phyloP scores from a whole-genome alignment of 2,329 filamentous ascomycete species.

The Ascosphaera aggregata region DNA sequence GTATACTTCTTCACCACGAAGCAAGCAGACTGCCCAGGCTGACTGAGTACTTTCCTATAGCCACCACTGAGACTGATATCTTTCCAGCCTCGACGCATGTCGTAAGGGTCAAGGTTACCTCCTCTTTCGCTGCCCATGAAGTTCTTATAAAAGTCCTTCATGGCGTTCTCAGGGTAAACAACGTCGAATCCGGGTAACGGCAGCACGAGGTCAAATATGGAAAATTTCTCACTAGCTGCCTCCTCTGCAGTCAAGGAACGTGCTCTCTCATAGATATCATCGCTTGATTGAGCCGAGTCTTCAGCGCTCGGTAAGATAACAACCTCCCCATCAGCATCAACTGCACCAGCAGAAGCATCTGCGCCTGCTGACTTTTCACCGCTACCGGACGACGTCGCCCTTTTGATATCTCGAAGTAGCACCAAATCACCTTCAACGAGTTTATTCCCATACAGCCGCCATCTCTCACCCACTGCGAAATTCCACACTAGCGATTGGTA shows the following conservation, averaged over 20 bases:
- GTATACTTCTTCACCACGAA: slow-evolving; percentile 48
- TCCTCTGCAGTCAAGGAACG: slow-evolving; percentile 57
- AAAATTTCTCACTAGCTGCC: slow-evolving; percentile 48
- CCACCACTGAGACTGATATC: slow-evolving; percentile 75
- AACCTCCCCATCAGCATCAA: slow-evolving; percentile 40
- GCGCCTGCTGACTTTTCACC: slow-evolving; percentile 12
- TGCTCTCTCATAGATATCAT: slow-evolving; percentile 42
- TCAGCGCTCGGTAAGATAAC: slow-evolving; percentile 36
- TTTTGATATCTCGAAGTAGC: slow-evolving; percentile 34
- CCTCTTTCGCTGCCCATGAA: slow-evolving; percentile 70
- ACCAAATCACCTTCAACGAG: slow-evolving; percentile 76
- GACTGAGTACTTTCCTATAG: slow-evolving; percentile 65
- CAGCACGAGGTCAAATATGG: slow-evolving; percentile 71
- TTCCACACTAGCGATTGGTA: slow-evolving; percentile 97
- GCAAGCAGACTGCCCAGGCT: slow-evolving; percentile 37
- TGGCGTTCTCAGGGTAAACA: slow-evolving; percentile 59
- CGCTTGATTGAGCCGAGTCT: slow-evolving; percentile 29
- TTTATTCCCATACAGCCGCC: slow-evolving; percentile 45
- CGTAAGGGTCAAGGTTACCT: slow-evolving; percentile 53
- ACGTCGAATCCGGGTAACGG: slow-evolving; percentile 86
- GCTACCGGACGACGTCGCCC: slow-evolving; percentile 17
- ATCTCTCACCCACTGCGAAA: slow-evolving; percentile 55
- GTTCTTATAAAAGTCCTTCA: slow-evolving; percentile 59
- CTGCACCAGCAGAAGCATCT: slow-evolving; percentile 12
- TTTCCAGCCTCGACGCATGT: slow-evolving; percentile 68